Evolutionary conservation across 768 basidiomycete genomes (phyloP), one percentile per base, ranked within the genome.

Genomic region (Tylopilus rubrobrunneus): DNA sequence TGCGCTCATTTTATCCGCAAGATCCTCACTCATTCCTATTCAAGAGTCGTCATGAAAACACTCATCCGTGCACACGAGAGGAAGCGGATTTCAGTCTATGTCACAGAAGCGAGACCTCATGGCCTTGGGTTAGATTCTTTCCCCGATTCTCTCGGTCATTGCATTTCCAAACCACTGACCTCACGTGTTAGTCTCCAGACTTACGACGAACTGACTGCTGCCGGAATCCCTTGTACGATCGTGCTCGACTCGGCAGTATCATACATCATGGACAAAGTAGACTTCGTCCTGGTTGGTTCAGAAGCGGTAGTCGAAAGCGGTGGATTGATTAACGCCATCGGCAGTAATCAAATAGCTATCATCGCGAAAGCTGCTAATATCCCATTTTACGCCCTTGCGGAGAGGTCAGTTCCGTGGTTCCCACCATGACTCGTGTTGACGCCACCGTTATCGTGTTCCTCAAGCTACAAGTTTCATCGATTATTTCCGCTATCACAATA

Each of bases 251-350:
- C 92, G 14, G 94, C 96, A 2, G 95, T 98, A 5, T 92, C 92
- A 37, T 98, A 98, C 74, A 85, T 92, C 62, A 98, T 99, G 89
- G 92, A 96, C 59, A 87, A 89, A 62, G 92, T 96, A 19, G 92
- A 96, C 70, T 89, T 96, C 68, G 89, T 96, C 47, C 81, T 99
- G 45, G 94, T 98, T 39, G 97, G 97, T 31, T 94, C 94, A 39
- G 97, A 99, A 74, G 97, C 95, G 8, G 95, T 99, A 27, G 96
- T 97, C 6, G 97, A 98, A 72, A 93, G 90, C 57, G 97, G 97
- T 42, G 92, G 94, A 5, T 74, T 92, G 56, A 84, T 95, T 61
- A 94, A 94, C 66, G 91, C 89, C 48, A 89, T 98, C 36, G 96
- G 96, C 40, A 93, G 93, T 63, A 94, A 92, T 71, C 93, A 97